A percentile compares a stretch with the other conserved stretches of the same genome.
Conservation (phyloP, 1,284 basidiomycete genomes). For the Vanrija humicola region DNA sequence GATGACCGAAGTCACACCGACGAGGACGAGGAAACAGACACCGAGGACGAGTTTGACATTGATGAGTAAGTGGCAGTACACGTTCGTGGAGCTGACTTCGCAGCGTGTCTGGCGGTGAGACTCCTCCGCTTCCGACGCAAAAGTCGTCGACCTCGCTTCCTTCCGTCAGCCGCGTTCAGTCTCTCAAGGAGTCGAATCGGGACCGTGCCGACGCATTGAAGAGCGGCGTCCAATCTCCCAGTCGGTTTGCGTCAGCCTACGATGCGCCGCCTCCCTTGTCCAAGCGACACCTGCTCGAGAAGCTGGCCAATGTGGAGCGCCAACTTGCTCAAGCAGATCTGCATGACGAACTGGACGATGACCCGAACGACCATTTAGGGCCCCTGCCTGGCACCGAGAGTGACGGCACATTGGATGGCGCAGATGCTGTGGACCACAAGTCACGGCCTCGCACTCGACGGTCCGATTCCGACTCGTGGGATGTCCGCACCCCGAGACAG, state of each 20-base stretch:
- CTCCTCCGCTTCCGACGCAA: background rate
- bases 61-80: slow-evolving; percentile 61
- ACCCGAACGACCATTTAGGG: background rate
- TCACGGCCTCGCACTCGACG: background rate
- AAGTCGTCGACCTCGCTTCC: slow-evolving; percentile 1
- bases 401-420: background rate
- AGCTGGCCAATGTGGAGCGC: slow-evolving; percentile 20
- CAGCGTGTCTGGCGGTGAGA: slow-evolving; percentile 11
- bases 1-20: background rate
- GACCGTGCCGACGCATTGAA: slow-evolving; percentile 6
- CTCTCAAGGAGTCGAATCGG: background rate
- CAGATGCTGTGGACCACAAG: no score
- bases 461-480: background rate
- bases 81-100: slow-evolving; percentile 20
- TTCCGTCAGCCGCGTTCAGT: no score
- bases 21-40: background rate
- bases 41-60: slow-evolving; percentile 82
- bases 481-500: slow-evolving; percentile 11
- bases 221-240: slow-evolving; percentile 66
- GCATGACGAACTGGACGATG: background rate
- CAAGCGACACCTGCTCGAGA: slow-evolving; percentile 48
- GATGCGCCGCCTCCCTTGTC: slow-evolving; percentile 56
- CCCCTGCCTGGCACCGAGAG: background rate
- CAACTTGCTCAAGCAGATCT: slow-evolving; percentile 5
- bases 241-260: slow-evolving; percentile 66